phyloP scores from a whole-genome alignment of 176 grass and related monocot genomes.

The Musa beccarii region DNA sequence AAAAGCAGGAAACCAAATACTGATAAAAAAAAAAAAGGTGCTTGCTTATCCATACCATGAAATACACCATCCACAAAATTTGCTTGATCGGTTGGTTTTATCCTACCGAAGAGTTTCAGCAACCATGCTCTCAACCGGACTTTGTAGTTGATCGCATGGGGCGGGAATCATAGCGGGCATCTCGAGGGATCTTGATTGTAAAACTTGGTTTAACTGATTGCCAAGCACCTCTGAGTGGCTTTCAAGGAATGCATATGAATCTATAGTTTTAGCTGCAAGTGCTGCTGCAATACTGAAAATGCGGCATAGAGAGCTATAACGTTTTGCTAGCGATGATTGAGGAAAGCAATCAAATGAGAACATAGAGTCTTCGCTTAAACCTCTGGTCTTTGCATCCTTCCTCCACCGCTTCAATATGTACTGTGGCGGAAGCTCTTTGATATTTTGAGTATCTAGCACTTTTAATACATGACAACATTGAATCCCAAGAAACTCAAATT shows the following conservation, averaged over 20 bases:
- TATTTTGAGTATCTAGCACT: slow-evolving; percentile 13
- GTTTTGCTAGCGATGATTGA: not conserved
- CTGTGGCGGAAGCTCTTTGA: slow-evolving; percentile 14
- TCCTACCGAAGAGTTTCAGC: slow-evolving; percentile 1
- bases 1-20: not conserved
- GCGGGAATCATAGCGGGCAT: not conserved
- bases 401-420: slow-evolving; percentile 21
- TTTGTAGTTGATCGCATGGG: not conserved
- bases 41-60: not conserved
- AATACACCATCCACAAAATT: not conserved
- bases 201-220: not conserved
- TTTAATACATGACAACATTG: slow-evolving; percentile 19
- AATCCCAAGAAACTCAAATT: slow-evolving; percentile 20
- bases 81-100: not conserved
- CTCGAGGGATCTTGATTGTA: slow-evolving; percentile 4
- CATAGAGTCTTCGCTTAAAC: not conserved
- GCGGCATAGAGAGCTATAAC: not conserved
- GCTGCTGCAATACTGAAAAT: slow-evolving; percentile 12
- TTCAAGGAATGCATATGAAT: slow-evolving; percentile 4
- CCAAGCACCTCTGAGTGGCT: not conserved
- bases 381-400: slow-evolving; percentile 13
- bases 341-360: not conserved
- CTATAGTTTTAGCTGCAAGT: slow-evolving; percentile 1
- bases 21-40: not conserved
- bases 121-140: slow-evolving; percentile 7